Conservation (phyloP, 345 rosid species). For the Salix arbutifolia region DNA sequence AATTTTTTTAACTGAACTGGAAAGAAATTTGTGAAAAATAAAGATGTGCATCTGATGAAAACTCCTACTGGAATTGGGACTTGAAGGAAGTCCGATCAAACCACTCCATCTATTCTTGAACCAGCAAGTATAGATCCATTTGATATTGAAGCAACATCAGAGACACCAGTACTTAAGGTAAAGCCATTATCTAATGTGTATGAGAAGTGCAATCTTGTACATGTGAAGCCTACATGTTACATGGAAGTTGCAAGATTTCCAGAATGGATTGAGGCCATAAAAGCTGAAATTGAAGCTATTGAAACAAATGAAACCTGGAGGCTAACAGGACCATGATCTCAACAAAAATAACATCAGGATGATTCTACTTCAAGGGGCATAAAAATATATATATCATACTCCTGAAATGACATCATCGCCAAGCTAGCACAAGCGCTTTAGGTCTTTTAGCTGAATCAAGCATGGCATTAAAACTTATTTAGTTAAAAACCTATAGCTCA, state of each 20-base stretch:
- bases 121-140: accelerated
- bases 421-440: constrained; percentile 28
- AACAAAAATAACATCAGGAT: no score
- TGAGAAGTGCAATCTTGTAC: neutral
- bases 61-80: neutral
- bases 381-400: no score
- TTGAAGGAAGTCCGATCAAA: neutral
- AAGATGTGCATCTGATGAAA: constrained; percentile 11
- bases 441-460: constrained; percentile 23
- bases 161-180: neutral
- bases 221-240: neutral
- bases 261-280: no score
- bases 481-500: neutral
- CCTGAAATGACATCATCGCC: neutral
- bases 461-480: neutral
- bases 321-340: neutral
- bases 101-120: accelerated
- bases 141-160: neutral
- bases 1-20: neutral
- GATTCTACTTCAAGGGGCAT: no score
- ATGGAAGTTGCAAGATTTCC: neutral
- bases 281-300: no score
- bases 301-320: neutral
- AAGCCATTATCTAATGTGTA: neutral
- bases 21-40: neutral